Evolutionary conservation across 1,139 yeast genomes (phyloP).

Genomic region (Arxiozyma slooffiae): DNA sequence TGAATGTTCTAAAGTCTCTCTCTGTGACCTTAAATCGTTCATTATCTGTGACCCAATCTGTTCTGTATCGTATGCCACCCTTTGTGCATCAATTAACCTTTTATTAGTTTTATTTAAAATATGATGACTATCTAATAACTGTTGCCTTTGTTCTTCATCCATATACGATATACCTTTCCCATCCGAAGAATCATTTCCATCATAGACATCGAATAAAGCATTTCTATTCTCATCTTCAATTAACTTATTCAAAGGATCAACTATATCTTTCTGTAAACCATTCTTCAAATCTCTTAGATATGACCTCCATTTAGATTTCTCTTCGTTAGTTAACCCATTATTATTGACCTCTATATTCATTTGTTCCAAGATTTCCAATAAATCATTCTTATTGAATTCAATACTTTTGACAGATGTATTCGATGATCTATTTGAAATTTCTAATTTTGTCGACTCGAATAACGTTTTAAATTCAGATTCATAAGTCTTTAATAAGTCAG

Average conservation of each 20-base stretch:
- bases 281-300: constrained; percentile 25
- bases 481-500: constrained; percentile 19
- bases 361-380: constrained; percentile 26
- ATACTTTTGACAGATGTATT: background rate
- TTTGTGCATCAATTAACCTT: constrained; percentile 74
- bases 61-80: constrained; percentile 90
- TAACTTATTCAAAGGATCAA: constrained; percentile 13
- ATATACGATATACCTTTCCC: background rate
- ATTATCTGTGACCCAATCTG: constrained; percentile 83
- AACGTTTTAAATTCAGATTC: constrained; percentile 28
- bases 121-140: constrained; percentile 67
- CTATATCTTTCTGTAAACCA: constrained; percentile 18
- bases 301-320: constrained; percentile 21
- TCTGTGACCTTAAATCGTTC: constrained; percentile 79
- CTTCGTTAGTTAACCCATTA: constrained; percentile 13
- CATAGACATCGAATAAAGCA: constrained; percentile 18
- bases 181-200: constrained; percentile 2
- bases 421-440: constrained; percentile 5
- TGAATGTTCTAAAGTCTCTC: constrained; percentile 83
- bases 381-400: background rate
- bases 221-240: constrained; percentile 25
- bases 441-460: constrained; percentile 20
- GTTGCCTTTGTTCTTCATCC: constrained; percentile 67
- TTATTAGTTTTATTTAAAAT: constrained; percentile 77
- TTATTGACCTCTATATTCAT: constrained; percentile 30